These are phyloP conservation scores for Cordia subcordata DNA, from an alignment of 257 asterid species.

Conservation along the genomic window DNA sequence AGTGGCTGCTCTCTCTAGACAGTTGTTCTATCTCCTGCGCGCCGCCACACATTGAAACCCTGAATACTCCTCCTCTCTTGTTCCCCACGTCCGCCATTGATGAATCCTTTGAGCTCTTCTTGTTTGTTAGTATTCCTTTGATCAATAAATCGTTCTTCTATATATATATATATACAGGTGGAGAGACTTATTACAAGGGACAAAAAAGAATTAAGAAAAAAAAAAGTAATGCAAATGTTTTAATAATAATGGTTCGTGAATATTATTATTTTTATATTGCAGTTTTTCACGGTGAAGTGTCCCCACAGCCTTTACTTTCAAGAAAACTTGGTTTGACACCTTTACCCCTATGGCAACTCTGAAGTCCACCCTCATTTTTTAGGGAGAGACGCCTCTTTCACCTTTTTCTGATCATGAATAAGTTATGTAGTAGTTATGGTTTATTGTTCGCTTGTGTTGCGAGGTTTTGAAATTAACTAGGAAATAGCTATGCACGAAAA, in stretches of 20 bases:
- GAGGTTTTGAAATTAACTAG: no score
- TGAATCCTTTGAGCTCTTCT: neutral
- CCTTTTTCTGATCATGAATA: neutral
- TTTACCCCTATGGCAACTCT: constrained; percentile 2
- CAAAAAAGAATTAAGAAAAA: no score
- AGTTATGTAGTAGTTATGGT: no score
- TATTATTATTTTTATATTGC: no score
- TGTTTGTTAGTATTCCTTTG: neutral
- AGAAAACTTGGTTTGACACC: neutral
- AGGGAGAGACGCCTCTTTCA: neutral
- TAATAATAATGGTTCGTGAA: no score
- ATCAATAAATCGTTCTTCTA: no score
- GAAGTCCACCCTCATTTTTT: neutral
- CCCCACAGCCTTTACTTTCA: neutral
- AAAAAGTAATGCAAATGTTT: no score
- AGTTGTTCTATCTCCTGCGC: constrained; percentile 37
- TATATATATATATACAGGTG: neutral
- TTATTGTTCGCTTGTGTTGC: no score
- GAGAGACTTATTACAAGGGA: neutral
- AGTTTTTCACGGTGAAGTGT: neutral
- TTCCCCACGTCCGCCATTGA: constrained; percentile 13
- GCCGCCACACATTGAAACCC: constrained; percentile 45
- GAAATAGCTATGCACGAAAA: no score
- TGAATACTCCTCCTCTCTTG: constrained; percentile 18
- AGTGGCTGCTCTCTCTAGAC: constrained; percentile 43